Evolutionary conservation across 352 stramenopile genomes (phyloP).

Genomic region (Phytophthora sojae): DNA sequence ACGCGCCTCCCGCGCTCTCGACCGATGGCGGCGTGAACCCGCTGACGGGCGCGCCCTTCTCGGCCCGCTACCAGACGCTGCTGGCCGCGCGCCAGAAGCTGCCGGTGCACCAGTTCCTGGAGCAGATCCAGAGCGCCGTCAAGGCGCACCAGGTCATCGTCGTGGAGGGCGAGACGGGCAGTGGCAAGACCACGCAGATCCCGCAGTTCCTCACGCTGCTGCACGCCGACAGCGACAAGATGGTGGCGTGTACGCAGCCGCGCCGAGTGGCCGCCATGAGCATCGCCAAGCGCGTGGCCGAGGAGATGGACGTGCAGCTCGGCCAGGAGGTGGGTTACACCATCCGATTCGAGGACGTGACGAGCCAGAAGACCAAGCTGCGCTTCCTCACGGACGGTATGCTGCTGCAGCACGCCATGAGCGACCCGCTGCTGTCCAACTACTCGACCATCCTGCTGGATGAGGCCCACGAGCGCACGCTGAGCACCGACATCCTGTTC

Average conservation of each 20-base stretch:
- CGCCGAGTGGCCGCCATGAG: slow-evolving; percentile 98
- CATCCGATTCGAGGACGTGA: slow-evolving; percentile 99
- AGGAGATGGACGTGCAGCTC: slow-evolving; percentile 99
- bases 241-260: slow-evolving; percentile 98
- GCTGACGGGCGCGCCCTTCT: slow-evolving; percentile 91
- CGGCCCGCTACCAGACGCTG: slow-evolving; percentile 92
- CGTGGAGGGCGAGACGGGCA: slow-evolving; percentile 98
- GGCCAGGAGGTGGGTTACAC: slow-evolving; percentile 99
- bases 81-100: slow-evolving; percentile 95
- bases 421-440: slow-evolving; percentile 94
- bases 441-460: slow-evolving; percentile 98
- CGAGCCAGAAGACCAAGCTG: slow-evolving; percentile 80
- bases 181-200: slow-evolving; percentile 97
- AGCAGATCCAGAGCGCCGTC: slow-evolving; percentile 97
- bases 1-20: slow-evolving; percentile 41
- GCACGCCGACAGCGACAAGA: slow-evolving; percentile 78
- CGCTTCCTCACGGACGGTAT: slow-evolving; percentile 93
- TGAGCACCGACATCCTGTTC: slow-evolving; percentile 98
- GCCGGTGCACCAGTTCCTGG: slow-evolving; percentile 97
- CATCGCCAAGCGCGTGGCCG: slow-evolving; percentile 97
- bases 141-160: slow-evolving; percentile 96
- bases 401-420: slow-evolving; percentile 98
- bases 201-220: slow-evolving; percentile 93
- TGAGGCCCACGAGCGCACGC: slow-evolving; percentile 97
- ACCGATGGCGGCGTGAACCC: slow-evolving; percentile 79